Base-by-base conservation (phyloP, 2,329 filamentous ascomycete genomes). In the Ascochyta rabiei region DNA sequence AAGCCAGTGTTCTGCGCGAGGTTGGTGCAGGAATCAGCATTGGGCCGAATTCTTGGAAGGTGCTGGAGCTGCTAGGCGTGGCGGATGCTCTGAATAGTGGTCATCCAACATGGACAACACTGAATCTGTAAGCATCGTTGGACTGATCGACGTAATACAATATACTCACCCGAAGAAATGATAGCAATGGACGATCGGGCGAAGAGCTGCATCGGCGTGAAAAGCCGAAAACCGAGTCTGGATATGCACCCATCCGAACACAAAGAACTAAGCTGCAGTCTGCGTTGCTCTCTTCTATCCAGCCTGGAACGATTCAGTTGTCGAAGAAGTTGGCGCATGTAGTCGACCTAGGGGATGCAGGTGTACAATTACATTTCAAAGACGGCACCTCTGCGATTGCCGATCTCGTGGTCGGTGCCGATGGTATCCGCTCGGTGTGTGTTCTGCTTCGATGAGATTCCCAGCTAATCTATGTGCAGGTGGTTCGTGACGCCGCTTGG, bases 331-430 rank as follows among this genome's bases (percentile, higher is more conserved):
- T 84, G 2, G 54, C 66, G 0, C 60, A 57, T 0, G 60, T 84
- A 2, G 64, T 77, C 3, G 70, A 82, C 43, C 55, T 77, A 2
- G 62, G 67, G 0, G 60, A 53, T 13, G 66, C 63, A 0, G 79
- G 77, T 23, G 41, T 58, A 9, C 18, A 54, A 6, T 30, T 61
- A 4, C 16, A 52, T 0, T 84, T 86, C 52, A 72, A 77, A 12
- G 81, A 84, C 57, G 76, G 77, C 0, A 75, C 75, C 2, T 65
- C 74, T 12, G 50, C 50, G 2, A 56, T 52, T 15, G 76, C 76
- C 2, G 81, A 82, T 56, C 63, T 84, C 0, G 73, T 84, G 1
- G 75, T 84, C 2, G 82, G 81, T 0, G 82, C 80, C 5, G 58
- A 61, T 35, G 55, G 55, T 1, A 61, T 61, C 24, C 55, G 4